These are phyloP conservation scores for Sonneratia caseolaris DNA, from an alignment of 345 rosid genomes.

Conservation along the genomic window DNA sequence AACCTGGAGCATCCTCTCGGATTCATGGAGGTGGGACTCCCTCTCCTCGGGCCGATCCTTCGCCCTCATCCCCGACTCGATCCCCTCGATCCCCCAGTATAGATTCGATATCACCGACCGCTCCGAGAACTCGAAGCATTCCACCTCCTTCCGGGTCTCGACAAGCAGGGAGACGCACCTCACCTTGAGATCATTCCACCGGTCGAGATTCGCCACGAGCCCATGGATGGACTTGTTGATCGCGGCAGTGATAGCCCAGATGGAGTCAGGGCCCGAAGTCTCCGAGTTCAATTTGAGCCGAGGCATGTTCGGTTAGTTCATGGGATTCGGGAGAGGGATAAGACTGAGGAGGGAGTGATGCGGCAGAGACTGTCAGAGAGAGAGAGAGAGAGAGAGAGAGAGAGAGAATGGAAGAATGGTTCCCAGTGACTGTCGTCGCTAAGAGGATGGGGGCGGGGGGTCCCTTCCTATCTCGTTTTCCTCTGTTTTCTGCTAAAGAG, in stretches of 20 bases:
- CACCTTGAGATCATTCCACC: conserved; percentile 33
- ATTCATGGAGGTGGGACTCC: conserved; percentile 22
- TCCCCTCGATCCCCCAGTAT: conserved; percentile 61
- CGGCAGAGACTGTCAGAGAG: too few species aligned
- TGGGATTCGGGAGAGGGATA: not conserved
- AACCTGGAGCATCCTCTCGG: conserved; percentile 77
- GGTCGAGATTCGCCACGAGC: conserved; percentile 18
- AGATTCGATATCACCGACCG: conserved; percentile 61
- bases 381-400: too few species aligned
- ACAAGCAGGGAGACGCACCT: conserved; percentile 33
- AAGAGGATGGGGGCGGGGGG: not conserved
- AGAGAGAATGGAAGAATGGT: not conserved
- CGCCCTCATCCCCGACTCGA: conserved; percentile 43
- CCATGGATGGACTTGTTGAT: conserved; percentile 34
- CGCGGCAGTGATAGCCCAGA: conserved; percentile 23
- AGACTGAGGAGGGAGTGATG: conserved; percentile 1
- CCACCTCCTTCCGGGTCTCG: conserved; percentile 9
- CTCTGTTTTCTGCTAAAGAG: not conserved
- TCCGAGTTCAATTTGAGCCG: conserved; percentile 11
- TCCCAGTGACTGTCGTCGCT: not conserved
- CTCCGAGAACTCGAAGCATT: conserved; percentile 50
- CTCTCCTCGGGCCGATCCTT: conserved; percentile 25
- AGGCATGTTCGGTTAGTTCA: not conserved
- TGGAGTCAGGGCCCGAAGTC: conserved; percentile 32
- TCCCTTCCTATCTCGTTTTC: not conserved